phyloP scores from a whole-genome alignment of 2,329 filamentous ascomycete species.

The Trichothecium sympodiale region DNA sequence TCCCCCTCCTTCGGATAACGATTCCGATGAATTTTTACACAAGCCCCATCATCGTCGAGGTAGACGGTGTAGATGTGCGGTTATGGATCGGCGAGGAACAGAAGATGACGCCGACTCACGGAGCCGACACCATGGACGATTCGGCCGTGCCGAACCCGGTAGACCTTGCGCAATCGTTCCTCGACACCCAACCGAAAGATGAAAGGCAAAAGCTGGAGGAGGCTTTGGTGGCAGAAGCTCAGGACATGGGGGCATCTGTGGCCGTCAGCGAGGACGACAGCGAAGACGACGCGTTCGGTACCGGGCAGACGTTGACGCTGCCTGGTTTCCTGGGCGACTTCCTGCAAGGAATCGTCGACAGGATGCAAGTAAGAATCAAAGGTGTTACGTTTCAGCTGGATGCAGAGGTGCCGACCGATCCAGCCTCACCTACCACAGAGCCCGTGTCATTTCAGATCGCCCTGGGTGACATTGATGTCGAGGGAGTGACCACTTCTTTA shows the following conservation, averaged over 20 bases:
- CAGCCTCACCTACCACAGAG: slow-evolving; percentile 34
- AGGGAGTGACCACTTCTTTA: slow-evolving; percentile 44
- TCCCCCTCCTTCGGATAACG: slow-evolving; percentile 67
- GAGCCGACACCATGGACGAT: slow-evolving; percentile 24
- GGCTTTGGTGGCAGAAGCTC: slow-evolving; percentile 51
- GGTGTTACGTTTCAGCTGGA: slow-evolving; percentile 58
- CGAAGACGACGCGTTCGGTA: slow-evolving; percentile 52
- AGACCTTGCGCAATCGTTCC: slow-evolving; percentile 67
- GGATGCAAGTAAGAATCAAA: slow-evolving; percentile 54
- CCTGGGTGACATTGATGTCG: slow-evolving; percentile 53
- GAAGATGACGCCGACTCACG: slow-evolving; percentile 23
- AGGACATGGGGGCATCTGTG: slow-evolving; percentile 51
- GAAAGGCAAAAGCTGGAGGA: slow-evolving; percentile 60
- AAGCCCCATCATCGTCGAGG: slow-evolving; percentile 70
- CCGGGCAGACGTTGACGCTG: slow-evolving; percentile 57
- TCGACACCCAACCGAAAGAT: slow-evolving; percentile 56
- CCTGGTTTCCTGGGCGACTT: slow-evolving; percentile 62
- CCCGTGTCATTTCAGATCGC: slow-evolving; percentile 53
- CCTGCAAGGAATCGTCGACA: slow-evolving; percentile 62
- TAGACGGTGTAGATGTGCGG: slow-evolving; percentile 69
- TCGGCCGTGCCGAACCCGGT: slow-evolving; percentile 53
- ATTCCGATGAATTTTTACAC: slow-evolving; percentile 82
- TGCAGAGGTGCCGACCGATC: slow-evolving; percentile 42
- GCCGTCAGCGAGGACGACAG: slow-evolving; percentile 49
- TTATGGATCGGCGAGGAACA: slow-evolving; percentile 33